A percentile compares a stretch with the other conserved stretches of the same genome.
These are phyloP conservation scores for Solanum arcanum DNA, from an alignment of 257 asterid genomes.

Conservation along the genomic window DNA sequence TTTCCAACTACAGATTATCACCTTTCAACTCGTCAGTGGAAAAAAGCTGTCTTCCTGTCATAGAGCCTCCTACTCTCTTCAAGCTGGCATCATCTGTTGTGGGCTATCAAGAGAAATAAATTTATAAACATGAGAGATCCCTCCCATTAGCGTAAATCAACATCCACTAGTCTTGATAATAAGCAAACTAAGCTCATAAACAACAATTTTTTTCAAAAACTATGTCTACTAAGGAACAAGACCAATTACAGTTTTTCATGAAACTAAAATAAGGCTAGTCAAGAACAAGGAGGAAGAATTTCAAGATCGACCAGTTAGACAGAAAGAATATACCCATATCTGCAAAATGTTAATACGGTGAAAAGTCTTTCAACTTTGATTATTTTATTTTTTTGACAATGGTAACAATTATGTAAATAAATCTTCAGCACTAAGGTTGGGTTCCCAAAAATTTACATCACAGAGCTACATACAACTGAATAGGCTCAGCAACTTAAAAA, in stretches of 20 bases:
- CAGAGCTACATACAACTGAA: not conserved
- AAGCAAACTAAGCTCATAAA: not conserved
- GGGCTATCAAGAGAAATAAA: constrained; percentile 21
- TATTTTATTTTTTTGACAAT: not conserved
- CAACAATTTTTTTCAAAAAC: not conserved
- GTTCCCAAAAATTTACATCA: not conserved
- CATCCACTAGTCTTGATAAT: not conserved
- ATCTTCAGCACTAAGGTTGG: not conserved
- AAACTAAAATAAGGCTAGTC: not conserved
- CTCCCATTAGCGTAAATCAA: not conserved
- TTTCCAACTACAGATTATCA: constrained; percentile 11
- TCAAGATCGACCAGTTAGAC: not conserved
- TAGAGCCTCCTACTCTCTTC: constrained; percentile 5
- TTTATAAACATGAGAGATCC: constrained; percentile 7
- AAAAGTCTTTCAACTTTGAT: not conserved
- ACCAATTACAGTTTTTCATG: not conserved
- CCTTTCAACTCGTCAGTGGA: constrained; percentile 8
- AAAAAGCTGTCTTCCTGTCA: constrained; percentile 7
- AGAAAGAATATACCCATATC: not conserved
- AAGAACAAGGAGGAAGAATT: not conserved
- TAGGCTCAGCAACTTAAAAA: not conserved
- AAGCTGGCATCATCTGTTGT: constrained; percentile 13
- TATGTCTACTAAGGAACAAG: not conserved
- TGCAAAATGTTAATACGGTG: not conserved
- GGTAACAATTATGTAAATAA: not conserved